A percentile compares a stretch with the other conserved stretches of the same genome.
phyloP scores from a whole-genome alignment of 2,329 filamentous ascomycete genomes.

The Akanthomyces dipterigenus region DNA sequence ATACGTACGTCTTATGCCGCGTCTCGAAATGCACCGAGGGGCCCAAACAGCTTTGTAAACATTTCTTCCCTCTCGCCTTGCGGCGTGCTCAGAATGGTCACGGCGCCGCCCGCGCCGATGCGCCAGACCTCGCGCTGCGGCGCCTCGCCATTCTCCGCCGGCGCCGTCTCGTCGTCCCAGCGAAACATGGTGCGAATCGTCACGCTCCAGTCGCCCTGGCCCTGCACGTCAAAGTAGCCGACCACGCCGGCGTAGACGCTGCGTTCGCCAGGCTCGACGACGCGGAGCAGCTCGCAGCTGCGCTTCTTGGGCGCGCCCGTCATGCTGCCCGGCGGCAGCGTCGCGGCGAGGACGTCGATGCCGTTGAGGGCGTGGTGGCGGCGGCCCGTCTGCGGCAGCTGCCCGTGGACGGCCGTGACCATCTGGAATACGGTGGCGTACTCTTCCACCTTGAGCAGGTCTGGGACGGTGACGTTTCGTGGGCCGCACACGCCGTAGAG shows the following conservation, averaged over 20 bases:
- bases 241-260: conserved; percentile 84
- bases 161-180: conserved; percentile 54
- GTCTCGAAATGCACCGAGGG: conserved; percentile 43
- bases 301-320: conserved; percentile 93
- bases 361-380: conserved; percentile 32
- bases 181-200: conserved; percentile 77
- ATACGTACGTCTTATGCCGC: conserved; percentile 18
- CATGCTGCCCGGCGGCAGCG: conserved; percentile 88
- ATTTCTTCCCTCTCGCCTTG: conserved; percentile 87
- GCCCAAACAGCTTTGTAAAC: conserved; percentile 63
- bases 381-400: conserved; percentile 33
- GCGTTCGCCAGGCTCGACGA: conserved; percentile 59
- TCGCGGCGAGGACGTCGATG: conserved; percentile 68
- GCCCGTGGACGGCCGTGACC: conserved; percentile 77
- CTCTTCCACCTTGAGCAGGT: conserved; percentile 81
- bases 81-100: conserved; percentile 76
- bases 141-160: conserved; percentile 22
- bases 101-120: conserved; percentile 82
- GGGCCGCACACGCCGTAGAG: conserved; percentile 77
- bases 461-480: conserved; percentile 64
- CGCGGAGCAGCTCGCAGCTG: conserved; percentile 73
- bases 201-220: conserved; percentile 84
- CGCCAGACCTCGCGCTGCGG: conserved; percentile 58
- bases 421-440: conserved; percentile 90
- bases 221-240: conserved; percentile 82